phyloP scores from a whole-genome alignment of 2,329 filamentous ascomycete species.

The Teratosphaeria destructans region DNA sequence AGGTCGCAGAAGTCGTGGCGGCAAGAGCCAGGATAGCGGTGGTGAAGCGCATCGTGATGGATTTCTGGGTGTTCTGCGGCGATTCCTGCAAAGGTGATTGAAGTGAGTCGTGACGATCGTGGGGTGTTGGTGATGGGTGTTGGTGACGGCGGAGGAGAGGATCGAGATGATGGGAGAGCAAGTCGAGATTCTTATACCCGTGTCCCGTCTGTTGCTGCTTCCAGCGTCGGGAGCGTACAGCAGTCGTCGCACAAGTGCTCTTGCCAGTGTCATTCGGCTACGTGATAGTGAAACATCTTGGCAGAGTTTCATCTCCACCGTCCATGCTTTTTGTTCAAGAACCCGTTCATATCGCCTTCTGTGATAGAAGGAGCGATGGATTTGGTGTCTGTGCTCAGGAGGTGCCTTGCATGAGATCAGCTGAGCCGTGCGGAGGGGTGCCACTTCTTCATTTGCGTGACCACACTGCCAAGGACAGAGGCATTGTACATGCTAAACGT shows the following conservation, averaged over 20 bases:
- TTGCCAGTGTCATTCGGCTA: background rate
- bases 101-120: background rate
- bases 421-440: background rate
- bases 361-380: background rate
- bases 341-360: background rate
- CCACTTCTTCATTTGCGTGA: background rate
- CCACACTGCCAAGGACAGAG: background rate
- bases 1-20: background rate
- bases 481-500: background rate
- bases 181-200: background rate
- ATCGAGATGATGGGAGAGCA: background rate
- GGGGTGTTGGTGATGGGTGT: background rate
- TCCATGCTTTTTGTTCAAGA: background rate
- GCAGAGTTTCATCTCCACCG: background rate
- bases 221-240: background rate
- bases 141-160: background rate
- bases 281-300: background rate
- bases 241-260: constrained; percentile 1
- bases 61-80: background rate
- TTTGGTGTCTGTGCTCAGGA: background rate
- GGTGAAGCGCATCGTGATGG: background rate
- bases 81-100: background rate
- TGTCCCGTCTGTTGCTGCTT: background rate
- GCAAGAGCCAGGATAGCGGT: background rate
- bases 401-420: background rate